phyloP scores from a whole-genome alignment of 306 rosid genomes.

The Canavalia gladiata region DNA sequence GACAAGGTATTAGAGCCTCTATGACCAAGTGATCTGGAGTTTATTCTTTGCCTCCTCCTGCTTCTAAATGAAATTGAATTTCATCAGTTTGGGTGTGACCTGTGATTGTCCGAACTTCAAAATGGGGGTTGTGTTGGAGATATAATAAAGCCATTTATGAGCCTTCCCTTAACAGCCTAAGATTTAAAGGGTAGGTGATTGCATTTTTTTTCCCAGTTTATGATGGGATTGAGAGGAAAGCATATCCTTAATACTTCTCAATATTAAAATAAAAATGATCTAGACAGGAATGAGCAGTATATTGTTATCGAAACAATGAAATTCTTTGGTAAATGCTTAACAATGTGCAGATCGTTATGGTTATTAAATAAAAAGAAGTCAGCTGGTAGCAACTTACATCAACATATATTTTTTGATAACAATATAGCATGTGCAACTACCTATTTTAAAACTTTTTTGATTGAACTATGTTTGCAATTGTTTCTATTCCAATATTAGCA shows the following conservation, averaged over 20 bases:
- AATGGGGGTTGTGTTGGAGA: background rate
- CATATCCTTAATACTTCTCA: background rate
- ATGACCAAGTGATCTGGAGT: background rate
- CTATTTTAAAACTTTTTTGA: background rate
- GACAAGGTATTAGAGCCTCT: constrained; percentile 7
- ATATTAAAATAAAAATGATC: constrained; percentile 1
- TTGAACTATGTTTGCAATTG: background rate
- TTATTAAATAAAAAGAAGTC: constrained; percentile 10
- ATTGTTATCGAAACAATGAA: background rate
- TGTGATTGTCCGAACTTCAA: background rate
- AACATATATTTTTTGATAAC: constrained; percentile 4
- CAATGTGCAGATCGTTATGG: background rate
- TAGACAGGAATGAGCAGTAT: constrained; percentile 25
- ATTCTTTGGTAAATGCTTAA: constrained; percentile 18
- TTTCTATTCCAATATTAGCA: constrained; percentile 29
- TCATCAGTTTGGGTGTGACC: constrained; percentile 6
- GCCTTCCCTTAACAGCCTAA: background rate
- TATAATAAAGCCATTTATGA: background rate
- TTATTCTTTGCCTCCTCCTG: constrained; percentile 18
- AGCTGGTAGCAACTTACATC: background rate
- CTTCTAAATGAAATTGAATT: constrained; percentile 17
- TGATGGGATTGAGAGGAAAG: constrained; percentile 3
- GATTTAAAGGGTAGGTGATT: background rate
- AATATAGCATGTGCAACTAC: constrained; percentile 9
- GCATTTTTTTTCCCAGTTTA: constrained; percentile 1